Conservation (phyloP, 768 basidiomycete genomes). For the Lyophyllum atratum region DNA sequence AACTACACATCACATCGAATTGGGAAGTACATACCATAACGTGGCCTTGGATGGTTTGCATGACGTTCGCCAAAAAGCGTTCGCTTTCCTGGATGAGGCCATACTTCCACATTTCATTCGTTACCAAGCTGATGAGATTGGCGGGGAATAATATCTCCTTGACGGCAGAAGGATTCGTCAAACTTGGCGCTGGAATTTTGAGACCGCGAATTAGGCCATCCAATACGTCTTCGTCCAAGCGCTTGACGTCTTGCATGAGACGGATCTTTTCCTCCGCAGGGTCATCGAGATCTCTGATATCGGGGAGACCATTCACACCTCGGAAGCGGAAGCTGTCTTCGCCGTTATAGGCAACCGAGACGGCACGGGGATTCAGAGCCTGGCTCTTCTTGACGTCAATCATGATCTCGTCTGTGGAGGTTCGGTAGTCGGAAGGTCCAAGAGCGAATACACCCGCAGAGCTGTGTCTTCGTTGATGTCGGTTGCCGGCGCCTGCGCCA, state of each 20-base stretch:
- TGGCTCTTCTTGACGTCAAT: conserved; percentile 72
- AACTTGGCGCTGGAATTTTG: conserved; percentile 89
- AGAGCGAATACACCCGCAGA: conserved; percentile 78
- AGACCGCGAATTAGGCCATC: conserved; percentile 87
- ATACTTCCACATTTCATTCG: conserved; percentile 99
- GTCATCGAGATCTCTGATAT: conserved; percentile 80
- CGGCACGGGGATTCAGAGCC: conserved; percentile 75
- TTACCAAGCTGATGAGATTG: conserved; percentile 94
- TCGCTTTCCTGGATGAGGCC: conserved; percentile 97
- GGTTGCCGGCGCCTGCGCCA: conserved; percentile 31
- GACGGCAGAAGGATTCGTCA: conserved; percentile 88
- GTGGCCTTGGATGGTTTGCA: conserved; percentile 96
- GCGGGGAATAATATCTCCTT: conserved; percentile 99
- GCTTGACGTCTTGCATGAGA: conserved; percentile 87
- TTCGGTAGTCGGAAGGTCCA: conserved; percentile 61
- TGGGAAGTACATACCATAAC: conserved; percentile 80
- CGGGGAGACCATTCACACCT: conserved; percentile 58
- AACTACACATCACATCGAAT: conserved; percentile 6
- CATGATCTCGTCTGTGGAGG: conserved; percentile 79
- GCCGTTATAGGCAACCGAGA: conserved; percentile 86
- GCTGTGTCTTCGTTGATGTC: conserved; percentile 84
- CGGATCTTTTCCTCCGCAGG: conserved; percentile 94
- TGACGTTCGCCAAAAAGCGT: conserved; percentile 96
- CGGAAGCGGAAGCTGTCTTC: conserved; percentile 76
- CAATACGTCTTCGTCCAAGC: conserved; percentile 91